Evolutionary conservation across 2,329 filamentous ascomycete genomes (phyloP), one percentile per base, ranked within the genome.

Genomic region (Trichoderma pleuroti): DNA sequence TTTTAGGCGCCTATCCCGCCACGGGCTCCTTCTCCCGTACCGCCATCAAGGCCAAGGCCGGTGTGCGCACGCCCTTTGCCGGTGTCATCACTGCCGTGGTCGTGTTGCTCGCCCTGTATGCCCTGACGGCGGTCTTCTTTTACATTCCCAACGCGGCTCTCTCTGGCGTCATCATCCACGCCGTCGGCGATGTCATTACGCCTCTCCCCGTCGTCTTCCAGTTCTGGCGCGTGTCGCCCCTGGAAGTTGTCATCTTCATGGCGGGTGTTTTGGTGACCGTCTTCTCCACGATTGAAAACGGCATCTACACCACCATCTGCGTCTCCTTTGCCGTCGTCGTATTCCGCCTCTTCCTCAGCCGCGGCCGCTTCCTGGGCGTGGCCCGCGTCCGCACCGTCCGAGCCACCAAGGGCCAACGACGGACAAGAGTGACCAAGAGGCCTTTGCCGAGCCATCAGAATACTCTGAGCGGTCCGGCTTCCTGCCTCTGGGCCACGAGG

Each of bases 1-100:
- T 96, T 83, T 83, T 95, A 1, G 92, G 93, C 65, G 93, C 86
- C 2, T 97, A 97, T 75, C 93, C 93, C 5, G 92, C 93, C 0
- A 97, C 93, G 12, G 94, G 93, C 7, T 97, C 93, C 2, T 97
- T 97, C 84, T 95, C 92, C 9, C 89, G 93, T 72, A 97, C 93
- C 26, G 94, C 93, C 64, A 97, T 97, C 84, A 97, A 97, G 81
- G 93, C 93, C n/a, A 97, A 97, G 82, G 93, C 93, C 67, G 93
- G 93, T 78, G 93, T 97, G 2, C 90, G 93, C 54, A 97, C 93
- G 5, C 94, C 93, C 1, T 89, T 97, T 70, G 93, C 92, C 39
- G 93, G 93, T 84, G 87, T 95, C 60, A 93, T 97, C 72, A 97
- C 93, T 12, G 93, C 91, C 1, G 72, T 93, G 24, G 88, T 97